These are phyloP conservation scores for Rhizoctonia solani DNA, from an alignment of 1,284 basidiomycete species.

Conservation along the genomic window DNA sequence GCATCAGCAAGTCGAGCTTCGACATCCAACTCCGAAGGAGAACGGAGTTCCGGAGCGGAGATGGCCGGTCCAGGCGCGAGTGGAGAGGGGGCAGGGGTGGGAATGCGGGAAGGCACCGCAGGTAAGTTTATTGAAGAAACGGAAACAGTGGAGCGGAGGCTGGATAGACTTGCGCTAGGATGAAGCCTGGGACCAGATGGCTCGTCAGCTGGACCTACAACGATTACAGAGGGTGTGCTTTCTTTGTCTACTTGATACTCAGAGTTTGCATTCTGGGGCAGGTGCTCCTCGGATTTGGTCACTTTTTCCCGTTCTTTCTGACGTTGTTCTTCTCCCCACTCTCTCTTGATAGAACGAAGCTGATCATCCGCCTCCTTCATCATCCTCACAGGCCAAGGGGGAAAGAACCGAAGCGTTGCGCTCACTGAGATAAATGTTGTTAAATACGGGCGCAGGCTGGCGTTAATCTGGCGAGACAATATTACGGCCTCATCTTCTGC, in stretches of 20 bases:
- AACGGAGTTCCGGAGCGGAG: conserved; percentile 1
- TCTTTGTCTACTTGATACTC: background rate
- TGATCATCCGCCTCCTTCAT: conserved; percentile 87
- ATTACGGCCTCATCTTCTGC: conserved; percentile 32
- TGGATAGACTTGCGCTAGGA: conserved; percentile 49
- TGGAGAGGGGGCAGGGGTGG: conserved; percentile 4
- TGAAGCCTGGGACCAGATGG: conserved; percentile 47
- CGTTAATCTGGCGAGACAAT: conserved; percentile 72
- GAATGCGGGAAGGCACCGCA: conserved; percentile 23
- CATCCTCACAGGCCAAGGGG: conserved; percentile 80
- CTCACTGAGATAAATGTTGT: conserved; percentile 89
- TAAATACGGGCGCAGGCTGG: conserved; percentile 79
- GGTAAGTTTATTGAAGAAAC: conserved; percentile 19
- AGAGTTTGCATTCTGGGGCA: conserved; percentile 44
- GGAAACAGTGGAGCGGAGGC: conserved; percentile 39
- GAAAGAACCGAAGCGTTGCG: conserved; percentile 85
- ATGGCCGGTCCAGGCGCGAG: background rate
- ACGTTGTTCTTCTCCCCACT: conserved; percentile 68
- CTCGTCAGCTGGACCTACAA: conserved; percentile 9
- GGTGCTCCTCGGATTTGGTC: no score
- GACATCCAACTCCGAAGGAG: conserved; percentile 23
- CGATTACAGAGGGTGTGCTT: conserved; percentile 6
- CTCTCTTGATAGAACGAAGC: conserved; percentile 65
- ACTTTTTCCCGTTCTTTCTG: conserved; percentile 48
- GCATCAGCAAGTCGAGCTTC: conserved; percentile 49